Evolutionary conservation across 768 basidiomycete species (phyloP), one percentile per base, ranked within the genome.

Genomic region (Tephrocybe sp.): DNA sequence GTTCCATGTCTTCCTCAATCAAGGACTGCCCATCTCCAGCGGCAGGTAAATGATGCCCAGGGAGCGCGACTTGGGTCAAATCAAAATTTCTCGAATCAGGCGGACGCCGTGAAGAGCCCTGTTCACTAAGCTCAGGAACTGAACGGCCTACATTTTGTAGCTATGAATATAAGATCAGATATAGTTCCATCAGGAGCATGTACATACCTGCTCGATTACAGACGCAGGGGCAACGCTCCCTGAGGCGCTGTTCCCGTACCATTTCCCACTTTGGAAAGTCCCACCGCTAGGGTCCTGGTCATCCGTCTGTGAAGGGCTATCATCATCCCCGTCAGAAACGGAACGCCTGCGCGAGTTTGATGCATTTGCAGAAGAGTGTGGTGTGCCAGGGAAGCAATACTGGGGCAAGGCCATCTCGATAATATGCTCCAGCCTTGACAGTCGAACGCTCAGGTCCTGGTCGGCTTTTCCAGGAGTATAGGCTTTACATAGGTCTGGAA

Each of bases 401-500:
- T 92, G 88, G 25, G 90, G 90, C 5, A 93, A 66, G 2, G 89
- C 90, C 54, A 77, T 70, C 58, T 92, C 90, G 37, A 93, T 76
- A 43, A 93, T 89, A 55, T 87, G 84, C 63, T 93, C 90, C 16
- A 93, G 73, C 49, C 90, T 78, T 30, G 85, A 74, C 34, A 93
- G 69, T 41, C 90, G 84, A 35, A 81, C 78, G 57, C 78, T 82
- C 39, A 93, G 70, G 66, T 93, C 89, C 61, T 90, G 87, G 66
- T 92, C 91, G 13, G 82, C 75, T 64, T 92, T 92, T 49, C 90
- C 90, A 9, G 90, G 91, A 6, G 88, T 92, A 61, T 93, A 93
- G 0, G 90, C 85, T 64, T 89, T 89, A 73, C 90, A 93, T 35
- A 92, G 71, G 51, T 92, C 89, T 25, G 90, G 90, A 0, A 93